A percentile compares a stretch with the other conserved stretches of the same genome.
These are phyloP conservation scores for Scedosporium dehoogii DNA, from an alignment of 2,329 filamentous ascomycete species.

Conservation along the genomic window DNA sequence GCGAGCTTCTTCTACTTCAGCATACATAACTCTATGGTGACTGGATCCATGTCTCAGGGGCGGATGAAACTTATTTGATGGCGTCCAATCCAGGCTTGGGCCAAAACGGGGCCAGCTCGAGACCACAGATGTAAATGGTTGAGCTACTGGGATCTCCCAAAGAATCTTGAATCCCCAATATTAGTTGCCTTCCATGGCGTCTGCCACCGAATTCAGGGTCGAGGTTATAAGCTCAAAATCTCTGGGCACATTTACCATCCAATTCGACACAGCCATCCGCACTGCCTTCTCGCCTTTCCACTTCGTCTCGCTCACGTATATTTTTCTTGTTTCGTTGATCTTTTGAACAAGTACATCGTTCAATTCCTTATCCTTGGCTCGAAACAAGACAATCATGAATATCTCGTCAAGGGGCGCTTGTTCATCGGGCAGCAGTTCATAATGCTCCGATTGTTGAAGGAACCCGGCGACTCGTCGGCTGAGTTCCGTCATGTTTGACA, in stretches of 20 bases:
- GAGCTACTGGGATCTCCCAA: too few species aligned
- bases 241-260: conserved; percentile 60
- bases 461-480: conserved; percentile 57
- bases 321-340: conserved; percentile 64
- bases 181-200: neutral
- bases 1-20: too few species aligned
- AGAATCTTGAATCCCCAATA: too few species aligned
- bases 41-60: too few species aligned
- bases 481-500: conserved; percentile 62
- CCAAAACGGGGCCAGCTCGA: too few species aligned
- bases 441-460: conserved; percentile 50
- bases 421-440: conserved; percentile 53
- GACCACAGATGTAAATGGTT: too few species aligned
- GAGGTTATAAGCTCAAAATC: conserved; percentile 57
- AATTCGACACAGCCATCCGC: conserved; percentile 79
- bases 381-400: conserved; percentile 63
- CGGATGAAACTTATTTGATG: too few species aligned
- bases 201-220: conserved; percentile 45
- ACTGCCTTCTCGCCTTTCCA: conserved; percentile 69
- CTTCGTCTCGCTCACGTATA: conserved; percentile 74
- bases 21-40: too few species aligned
- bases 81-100: too few species aligned
- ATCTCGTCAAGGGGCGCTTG: conserved; percentile 37
- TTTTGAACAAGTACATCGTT: conserved; percentile 58
- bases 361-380: conserved; percentile 50